Base-by-base conservation (phyloP, 345 rosid species). In the Mallotus nudiflorus region DNA sequence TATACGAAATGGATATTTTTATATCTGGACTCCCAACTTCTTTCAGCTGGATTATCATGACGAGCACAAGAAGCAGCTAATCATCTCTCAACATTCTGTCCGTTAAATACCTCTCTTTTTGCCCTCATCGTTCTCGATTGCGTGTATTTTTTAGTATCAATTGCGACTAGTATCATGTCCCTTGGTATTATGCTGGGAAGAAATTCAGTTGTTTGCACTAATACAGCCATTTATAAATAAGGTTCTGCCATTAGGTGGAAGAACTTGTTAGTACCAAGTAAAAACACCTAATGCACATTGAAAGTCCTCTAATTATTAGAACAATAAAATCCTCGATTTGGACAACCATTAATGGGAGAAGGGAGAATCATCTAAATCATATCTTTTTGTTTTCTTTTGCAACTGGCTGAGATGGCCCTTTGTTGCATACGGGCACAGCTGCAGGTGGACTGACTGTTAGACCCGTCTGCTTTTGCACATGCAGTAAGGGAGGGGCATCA, bases 371-470 rank as follows among this genome's bases (percentile, higher is more conserved):
- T 28, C 25, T 14, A 19, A 61, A 45, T 68, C 72, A 78, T 48
- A 71, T 72, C 69, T 69, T 71, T 62, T 72, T 55, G 52, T 63
- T 44, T 59, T 66, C 70, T 18, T 60, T 70, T 2, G 72, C 33
- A 40, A 73, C 67, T 1, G 78, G 61, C 16, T 48, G 77, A 37
- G 81, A 67, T 29, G 58, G 62, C 59, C 77, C 73, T 19, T 74
- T 33, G 58, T 77, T 79, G 80, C 80, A 57, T 7, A 71, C 51
- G 7, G 76, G 81, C 66, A 81, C 16, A 18, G 70, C 48, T 27
- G 62, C 75, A 0, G 72, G 27, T 56, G 72, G 62, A 52, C 46
- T 10, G 40, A 45, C 55, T n/a, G 63, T 57, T 12, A 62, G 68
- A 66, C 50, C 67, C 20, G 55, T 58, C 46, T 19, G 67, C 71